A percentile compares a stretch with the other conserved stretches of the same genome.
Conservation (phyloP, 78 protist genomes). For the Chrysochromulina parva region DNA sequence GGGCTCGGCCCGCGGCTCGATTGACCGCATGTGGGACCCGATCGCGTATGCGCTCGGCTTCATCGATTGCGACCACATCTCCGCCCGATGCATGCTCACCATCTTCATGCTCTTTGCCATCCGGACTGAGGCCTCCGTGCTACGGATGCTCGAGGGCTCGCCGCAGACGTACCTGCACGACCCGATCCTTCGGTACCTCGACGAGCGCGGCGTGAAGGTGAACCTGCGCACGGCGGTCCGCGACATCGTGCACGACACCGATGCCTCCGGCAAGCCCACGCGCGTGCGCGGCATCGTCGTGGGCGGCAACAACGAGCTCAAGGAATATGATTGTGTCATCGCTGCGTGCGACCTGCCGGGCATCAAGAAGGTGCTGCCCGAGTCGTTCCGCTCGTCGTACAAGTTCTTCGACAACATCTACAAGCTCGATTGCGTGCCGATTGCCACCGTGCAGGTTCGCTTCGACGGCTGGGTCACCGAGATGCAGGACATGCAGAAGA, state of each 20-base stretch:
- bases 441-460: constrained; percentile 49
- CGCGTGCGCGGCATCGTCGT: neutral
- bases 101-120: constrained; percentile 45
- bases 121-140: constrained; percentile 23
- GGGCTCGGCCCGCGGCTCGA: constrained; percentile 24
- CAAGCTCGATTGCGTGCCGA: constrained; percentile 35
- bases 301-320: neutral
- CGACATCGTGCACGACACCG: neutral
- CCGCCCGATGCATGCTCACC: constrained; percentile 49
- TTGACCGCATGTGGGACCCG: constrained; percentile 49
- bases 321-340: constrained; percentile 13
- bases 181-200: constrained; percentile 46
- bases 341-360: constrained; percentile 46
- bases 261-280: neutral
- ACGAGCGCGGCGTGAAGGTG: constrained; percentile 42
- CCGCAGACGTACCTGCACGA: constrained; percentile 32
- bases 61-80: constrained; percentile 50
- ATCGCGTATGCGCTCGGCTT: constrained; percentile 56
- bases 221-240: neutral
- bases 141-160: constrained; percentile 42
- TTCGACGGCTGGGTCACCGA: constrained; percentile 57
- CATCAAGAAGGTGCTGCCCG: constrained; percentile 32
- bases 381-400: neutral
- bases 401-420: constrained; percentile 34
- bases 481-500: constrained; percentile 15